A percentile compares a stretch with the other conserved stretches of the same genome.
These are phyloP conservation scores for Auriscalpium orientale DNA, from an alignment of 768 basidiomycete genomes.

Conservation along the genomic window DNA sequence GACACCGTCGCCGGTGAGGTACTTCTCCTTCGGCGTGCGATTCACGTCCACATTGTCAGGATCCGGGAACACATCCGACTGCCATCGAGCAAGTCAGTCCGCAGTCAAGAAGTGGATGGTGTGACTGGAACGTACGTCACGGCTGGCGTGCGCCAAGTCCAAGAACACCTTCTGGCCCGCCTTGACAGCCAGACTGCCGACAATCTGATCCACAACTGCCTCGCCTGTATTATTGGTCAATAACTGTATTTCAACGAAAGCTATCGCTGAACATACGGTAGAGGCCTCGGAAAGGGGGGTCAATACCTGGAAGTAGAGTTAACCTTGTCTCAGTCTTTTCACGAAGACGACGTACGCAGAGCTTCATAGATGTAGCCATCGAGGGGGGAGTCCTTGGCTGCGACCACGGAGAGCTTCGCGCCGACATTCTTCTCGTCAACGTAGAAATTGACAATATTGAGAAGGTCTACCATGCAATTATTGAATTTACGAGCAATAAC, in stretches of 20 bases:
- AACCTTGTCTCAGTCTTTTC: constrained; percentile 6
- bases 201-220: constrained; percentile 35
- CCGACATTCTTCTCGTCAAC: constrained; percentile 35
- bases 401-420: constrained; percentile 28
- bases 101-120: not conserved
- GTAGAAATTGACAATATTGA: constrained; percentile 60
- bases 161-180: constrained; percentile 54
- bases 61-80: constrained; percentile 48
- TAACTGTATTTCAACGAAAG: not conserved
- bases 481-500: too few species aligned
- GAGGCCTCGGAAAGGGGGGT: constrained; percentile 65
- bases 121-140: constrained; percentile 34
- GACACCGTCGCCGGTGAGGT: constrained; percentile 41
- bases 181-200: constrained; percentile 36
- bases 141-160: constrained; percentile 48
- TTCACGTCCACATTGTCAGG: constrained; percentile 36
- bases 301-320: constrained; percentile 41
- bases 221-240: constrained; percentile 29
- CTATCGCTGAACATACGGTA: constrained; percentile 38
- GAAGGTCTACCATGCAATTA: constrained; percentile 36
- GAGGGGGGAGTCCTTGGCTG: constrained; percentile 33
- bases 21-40: constrained; percentile 36
- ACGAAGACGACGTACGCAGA: constrained; percentile 42
- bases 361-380: constrained; percentile 61
- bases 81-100: constrained; percentile 1